phyloP scores from a whole-genome alignment of 257 asterid species.

The Solanum pimpinellifolium region DNA sequence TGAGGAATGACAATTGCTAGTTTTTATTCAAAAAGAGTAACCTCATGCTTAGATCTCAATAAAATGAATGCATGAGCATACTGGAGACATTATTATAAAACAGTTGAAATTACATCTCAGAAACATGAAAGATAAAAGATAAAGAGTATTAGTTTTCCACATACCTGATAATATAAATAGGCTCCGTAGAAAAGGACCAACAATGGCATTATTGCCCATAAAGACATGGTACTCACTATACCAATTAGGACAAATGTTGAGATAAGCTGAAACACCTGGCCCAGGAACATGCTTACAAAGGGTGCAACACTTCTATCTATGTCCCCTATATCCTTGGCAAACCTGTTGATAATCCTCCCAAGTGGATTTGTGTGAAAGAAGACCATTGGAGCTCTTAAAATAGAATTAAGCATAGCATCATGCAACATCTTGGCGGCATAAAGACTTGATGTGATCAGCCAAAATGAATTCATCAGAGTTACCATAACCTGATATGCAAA shows the following conservation, averaged over 20 bases:
- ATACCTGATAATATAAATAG: slow-evolving; percentile 93
- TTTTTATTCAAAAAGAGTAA: background rate
- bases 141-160: background rate
- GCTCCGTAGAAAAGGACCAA: slow-evolving; percentile 76
- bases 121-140: background rate
- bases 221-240: slow-evolving; percentile 87
- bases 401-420: slow-evolving; percentile 62
- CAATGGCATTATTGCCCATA: slow-evolving; percentile 98
- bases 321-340: slow-evolving; percentile 89
- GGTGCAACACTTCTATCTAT: slow-evolving; percentile 87
- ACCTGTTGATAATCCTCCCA: slow-evolving; percentile 89
- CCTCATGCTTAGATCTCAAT: background rate
- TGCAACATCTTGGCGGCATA: slow-evolving; percentile 79
- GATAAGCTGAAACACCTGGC: slow-evolving; percentile 69
- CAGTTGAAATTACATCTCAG: background rate
- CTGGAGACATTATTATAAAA: background rate
- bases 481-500: slow-evolving; percentile 54
- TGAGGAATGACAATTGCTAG: background rate
- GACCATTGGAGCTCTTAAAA: slow-evolving; percentile 95
- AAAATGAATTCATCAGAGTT: slow-evolving; percentile 67
- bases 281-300: slow-evolving; percentile 64
- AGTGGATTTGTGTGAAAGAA: slow-evolving; percentile 95
- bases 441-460: slow-evolving; percentile 90
- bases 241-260: slow-evolving; percentile 95
- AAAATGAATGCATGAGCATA: background rate